Base-by-base conservation (phyloP, 148 eudicot genomes). In the Heliamphora exappendiculata region DNA sequence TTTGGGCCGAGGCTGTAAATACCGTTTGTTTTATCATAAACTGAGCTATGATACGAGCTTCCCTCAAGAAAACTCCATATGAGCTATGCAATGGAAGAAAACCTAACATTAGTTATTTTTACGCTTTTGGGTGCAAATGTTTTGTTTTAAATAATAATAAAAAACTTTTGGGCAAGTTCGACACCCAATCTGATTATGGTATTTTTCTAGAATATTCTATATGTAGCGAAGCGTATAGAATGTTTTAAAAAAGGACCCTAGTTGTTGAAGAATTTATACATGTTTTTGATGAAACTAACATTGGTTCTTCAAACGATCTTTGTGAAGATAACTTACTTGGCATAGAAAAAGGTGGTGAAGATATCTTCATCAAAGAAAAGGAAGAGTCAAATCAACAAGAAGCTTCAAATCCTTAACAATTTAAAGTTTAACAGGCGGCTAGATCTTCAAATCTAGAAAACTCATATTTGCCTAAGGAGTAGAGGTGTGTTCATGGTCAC, bases 111-210 rank as follows among this genome's bases (percentile, higher is more conserved):
- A 36, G 20, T 22, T 44, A 67, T 47, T 33, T 77, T 11, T 1
- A 51, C 2, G 47, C 64, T 20, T 77, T 77, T 17, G 67, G 67
- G 0, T 68, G 65, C 5, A 68, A 77, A 41, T 77, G 79, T 19
- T 77, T 14, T 54, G 79, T 77, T 13, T 33, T 19, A 7, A 77
- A 77, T 69, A 69, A 77, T 55, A 67, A 50, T 1, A 70, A 77
- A n/a, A 53, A 77, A 16, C 24, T 55, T 16, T 31, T 77, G 39
- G 75, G 68, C 5, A 70, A 77, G 17, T 68, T 77, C 24, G 55
- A 68, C 26, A 12, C 75, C 3, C 69, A n/a, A 54, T 1, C 22
- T 20, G 24, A 54, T 54, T 5, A 54, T 17, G 4, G 24, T 20
- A 58, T 58, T 8, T 45, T 70, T 24, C 12, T 69, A 7, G 73